Percentiles rank a stretch among this genome's conserved stretches.
phyloP scores from a whole-genome alignment of 148 eudicot species.

The Fallopia convolvulus region DNA sequence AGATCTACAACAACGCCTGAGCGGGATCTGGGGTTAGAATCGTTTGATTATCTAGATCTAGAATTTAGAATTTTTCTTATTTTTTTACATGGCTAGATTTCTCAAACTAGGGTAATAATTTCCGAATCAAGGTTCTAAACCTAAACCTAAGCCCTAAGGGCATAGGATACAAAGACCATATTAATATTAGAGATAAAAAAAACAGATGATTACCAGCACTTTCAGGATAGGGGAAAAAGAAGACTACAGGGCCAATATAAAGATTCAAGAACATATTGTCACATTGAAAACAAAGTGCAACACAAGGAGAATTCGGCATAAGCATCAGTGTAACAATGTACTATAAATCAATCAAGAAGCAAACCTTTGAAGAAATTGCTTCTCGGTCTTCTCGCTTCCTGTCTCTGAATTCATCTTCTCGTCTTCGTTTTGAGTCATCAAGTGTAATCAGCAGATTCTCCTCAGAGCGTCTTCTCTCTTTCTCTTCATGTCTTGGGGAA shows the following conservation, averaged over 20 bases:
- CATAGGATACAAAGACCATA: neutral
- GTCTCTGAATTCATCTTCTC: constrained; percentile 90
- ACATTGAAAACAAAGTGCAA: neutral
- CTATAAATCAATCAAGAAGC: neutral
- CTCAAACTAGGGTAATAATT: no score
- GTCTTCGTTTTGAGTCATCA: constrained; percentile 83
- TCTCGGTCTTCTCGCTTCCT: constrained; percentile 96
- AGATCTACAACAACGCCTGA: no score
- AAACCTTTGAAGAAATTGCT: constrained; percentile 47
- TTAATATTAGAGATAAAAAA: neutral
- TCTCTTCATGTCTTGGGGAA: constrained; percentile 92
- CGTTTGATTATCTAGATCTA: no score
- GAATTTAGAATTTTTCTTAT: no score
- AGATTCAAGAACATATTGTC: neutral
- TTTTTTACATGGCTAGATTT: no score
- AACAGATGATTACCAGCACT: neutral
- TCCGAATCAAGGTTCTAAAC: no score
- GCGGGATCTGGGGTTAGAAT: no score
- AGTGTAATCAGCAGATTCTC: constrained; percentile 45
- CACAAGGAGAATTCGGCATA: neutral
- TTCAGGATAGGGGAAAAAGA: neutral
- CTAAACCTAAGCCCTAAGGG: neutral
- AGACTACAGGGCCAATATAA: no score
- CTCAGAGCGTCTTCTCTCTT: constrained; percentile 89
- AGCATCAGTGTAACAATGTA: neutral